Percentiles rank a stretch among this genome's conserved stretches.
Conservation (phyloP, 1,139 yeast genomes). For the Saccharomyces pastorianus region DNA sequence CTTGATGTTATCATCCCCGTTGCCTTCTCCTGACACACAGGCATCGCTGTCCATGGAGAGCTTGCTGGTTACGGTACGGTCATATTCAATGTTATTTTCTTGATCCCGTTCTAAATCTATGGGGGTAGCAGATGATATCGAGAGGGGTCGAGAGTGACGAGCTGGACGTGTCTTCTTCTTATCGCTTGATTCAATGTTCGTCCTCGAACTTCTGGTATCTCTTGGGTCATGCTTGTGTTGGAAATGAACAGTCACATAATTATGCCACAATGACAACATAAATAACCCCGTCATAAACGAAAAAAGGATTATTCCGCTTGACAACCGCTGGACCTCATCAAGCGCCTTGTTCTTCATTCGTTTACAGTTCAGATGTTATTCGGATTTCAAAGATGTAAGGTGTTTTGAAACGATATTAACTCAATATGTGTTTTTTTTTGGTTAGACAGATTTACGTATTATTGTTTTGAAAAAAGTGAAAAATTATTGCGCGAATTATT, state of each 20-base stretch:
- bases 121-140: constrained; percentile 13
- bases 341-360: constrained; percentile 5
- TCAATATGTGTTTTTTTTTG: neutral
- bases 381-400: neutral
- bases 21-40: constrained; percentile 1
- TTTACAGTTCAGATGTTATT: neutral
- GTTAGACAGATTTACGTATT: neutral
- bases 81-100: constrained; percentile 25
- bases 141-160: neutral
- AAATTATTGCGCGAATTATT: neutral
- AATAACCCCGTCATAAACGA: constrained; percentile 22
- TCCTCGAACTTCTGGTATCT: constrained; percentile 23
- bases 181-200: constrained; percentile 13
- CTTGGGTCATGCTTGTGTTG: constrained; percentile 22
- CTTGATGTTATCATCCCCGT: neutral
- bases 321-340: constrained; percentile 3
- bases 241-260: constrained; percentile 21
- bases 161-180: constrained; percentile 1
- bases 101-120: constrained; percentile 20
- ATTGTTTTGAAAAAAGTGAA: neutral
- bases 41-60: constrained; percentile 8
- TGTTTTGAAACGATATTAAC: too few relatives aligned
- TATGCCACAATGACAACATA: constrained; percentile 27
- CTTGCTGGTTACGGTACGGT: constrained; percentile 22
- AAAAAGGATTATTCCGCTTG: constrained; percentile 14